A percentile compares a stretch with the other conserved stretches of the same genome.
These are phyloP conservation scores for Scheffersomyces titani DNA, from an alignment of 1,139 yeast genomes.

Conservation along the genomic window DNA sequence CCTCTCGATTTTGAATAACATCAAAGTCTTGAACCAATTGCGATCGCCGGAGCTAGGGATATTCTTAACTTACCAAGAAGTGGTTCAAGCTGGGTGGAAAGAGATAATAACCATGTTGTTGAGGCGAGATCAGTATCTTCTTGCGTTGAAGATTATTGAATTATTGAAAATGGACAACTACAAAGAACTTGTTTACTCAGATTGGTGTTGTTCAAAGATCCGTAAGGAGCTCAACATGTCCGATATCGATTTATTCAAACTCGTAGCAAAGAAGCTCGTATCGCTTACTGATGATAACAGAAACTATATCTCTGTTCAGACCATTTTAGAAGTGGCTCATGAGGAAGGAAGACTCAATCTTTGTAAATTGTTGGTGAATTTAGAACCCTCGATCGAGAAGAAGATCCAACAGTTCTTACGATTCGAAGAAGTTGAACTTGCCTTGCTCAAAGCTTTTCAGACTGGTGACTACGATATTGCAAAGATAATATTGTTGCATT, in stretches of 20 bases:
- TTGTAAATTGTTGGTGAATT: constrained; percentile 63
- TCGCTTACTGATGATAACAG: constrained; percentile 14
- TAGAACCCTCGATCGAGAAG: constrained; percentile 66
- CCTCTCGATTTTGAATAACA: constrained; percentile 56
- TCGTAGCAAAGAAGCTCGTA: constrained; percentile 48
- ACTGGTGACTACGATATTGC: constrained; percentile 68
- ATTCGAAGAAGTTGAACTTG: constrained; percentile 73
- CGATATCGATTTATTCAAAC: constrained; percentile 59
- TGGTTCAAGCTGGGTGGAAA: constrained; percentile 51
- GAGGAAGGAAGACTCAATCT: constrained; percentile 79
- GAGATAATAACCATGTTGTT: constrained; percentile 59
- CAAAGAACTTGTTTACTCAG: constrained; percentile 58
- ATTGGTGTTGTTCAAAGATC: constrained; percentile 84
- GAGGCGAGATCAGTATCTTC: constrained; percentile 58
- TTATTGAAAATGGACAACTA: constrained; percentile 49
- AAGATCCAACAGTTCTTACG: constrained; percentile 66
- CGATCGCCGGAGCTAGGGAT: constrained; percentile 67
- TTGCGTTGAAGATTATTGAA: constrained; percentile 64
- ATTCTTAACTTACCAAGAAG: constrained; percentile 62
- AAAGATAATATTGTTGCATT: constrained; percentile 55
- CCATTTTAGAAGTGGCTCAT: constrained; percentile 69
- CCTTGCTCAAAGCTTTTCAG: constrained; percentile 68
- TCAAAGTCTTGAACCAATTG: constrained; percentile 71
- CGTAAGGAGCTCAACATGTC: constrained; percentile 51
- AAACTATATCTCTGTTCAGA: constrained; percentile 55